These are phyloP conservation scores for Xylariaceae sp. DNA, from an alignment of 2,329 filamentous ascomycete species.

Conservation along the genomic window DNA sequence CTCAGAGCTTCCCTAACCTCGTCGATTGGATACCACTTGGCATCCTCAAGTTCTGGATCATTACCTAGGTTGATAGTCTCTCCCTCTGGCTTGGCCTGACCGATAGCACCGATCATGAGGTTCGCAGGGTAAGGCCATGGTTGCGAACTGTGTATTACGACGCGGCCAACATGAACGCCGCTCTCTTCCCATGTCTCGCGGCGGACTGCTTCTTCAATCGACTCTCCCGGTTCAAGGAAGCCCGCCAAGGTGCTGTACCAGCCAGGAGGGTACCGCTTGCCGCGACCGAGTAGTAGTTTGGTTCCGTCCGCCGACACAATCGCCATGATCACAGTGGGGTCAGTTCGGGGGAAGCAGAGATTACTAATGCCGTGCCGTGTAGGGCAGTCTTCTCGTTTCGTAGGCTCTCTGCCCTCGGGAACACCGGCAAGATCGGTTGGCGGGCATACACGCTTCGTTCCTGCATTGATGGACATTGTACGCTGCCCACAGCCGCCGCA, in stretches of 20 bases:
- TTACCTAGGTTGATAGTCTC: constrained; percentile 80
- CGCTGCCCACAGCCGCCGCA: constrained; percentile 83
- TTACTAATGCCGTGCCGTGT: constrained; percentile 86
- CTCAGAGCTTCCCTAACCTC: constrained; percentile 73
- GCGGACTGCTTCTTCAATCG: constrained; percentile 77
- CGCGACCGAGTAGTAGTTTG: constrained; percentile 76
- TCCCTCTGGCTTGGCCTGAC: constrained; percentile 72
- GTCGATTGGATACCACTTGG: constrained; percentile 80
- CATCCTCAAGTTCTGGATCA: constrained; percentile 86
- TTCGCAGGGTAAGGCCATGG: constrained; percentile 85
- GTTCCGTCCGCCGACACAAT: constrained; percentile 77
- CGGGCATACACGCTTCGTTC: constrained; percentile 77
- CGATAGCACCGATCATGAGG: constrained; percentile 84
- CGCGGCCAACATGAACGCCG: constrained; percentile 70
- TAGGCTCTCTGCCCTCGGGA: constrained; percentile 36
- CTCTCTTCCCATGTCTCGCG: constrained; percentile 85
- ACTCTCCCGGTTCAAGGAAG: constrained; percentile 82
- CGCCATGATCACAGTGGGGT: constrained; percentile 93
- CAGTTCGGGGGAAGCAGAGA: constrained; percentile 84
- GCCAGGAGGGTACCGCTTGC: constrained; percentile 74
- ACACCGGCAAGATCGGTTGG: constrained; percentile 58
- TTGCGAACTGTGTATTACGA: constrained; percentile 79
- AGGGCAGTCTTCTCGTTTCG: constrained; percentile 65
- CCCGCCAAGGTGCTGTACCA: constrained; percentile 90
- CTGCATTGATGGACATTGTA: constrained; percentile 74